Conservation (phyloP, 306 rosid species). For the Cucumis sativus region DNA sequence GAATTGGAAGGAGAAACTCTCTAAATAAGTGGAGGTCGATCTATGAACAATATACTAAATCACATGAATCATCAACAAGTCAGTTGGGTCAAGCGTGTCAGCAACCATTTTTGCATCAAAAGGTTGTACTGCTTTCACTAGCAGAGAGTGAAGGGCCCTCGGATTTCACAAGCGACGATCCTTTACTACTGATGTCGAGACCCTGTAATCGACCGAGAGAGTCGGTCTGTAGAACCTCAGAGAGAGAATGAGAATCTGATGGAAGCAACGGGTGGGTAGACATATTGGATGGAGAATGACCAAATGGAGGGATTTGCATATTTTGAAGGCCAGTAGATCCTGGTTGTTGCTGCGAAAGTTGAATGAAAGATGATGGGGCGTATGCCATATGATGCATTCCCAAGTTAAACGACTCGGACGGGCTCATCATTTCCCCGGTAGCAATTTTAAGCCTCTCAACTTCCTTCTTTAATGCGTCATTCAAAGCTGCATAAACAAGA, state of each 20-base stretch:
- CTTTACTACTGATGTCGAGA: constrained; percentile 74
- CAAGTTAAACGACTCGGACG: constrained; percentile 59
- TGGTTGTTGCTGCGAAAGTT: constrained; percentile 34
- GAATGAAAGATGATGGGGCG: constrained; percentile 48
- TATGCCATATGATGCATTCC: constrained; percentile 77
- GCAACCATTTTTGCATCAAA: constrained; percentile 34
- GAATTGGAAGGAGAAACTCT: constrained; percentile 26
- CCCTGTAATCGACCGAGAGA: constrained; percentile 83
- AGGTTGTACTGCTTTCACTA: constrained; percentile 78
- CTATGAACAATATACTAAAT: constrained; percentile 38
- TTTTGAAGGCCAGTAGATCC: constrained; percentile 49
- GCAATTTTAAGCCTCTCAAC: constrained; percentile 91
- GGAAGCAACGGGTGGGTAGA: constrained; percentile 48
- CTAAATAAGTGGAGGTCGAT: constrained; percentile 47
- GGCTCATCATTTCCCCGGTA: constrained; percentile 75
- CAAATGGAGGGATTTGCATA: constrained; percentile 47
- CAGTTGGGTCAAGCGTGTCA: constrained; percentile 50
- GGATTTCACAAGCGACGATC: constrained; percentile 51
- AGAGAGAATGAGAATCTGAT: constrained; percentile 43
- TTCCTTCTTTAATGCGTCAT: constrained; percentile 88
- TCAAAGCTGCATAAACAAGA: constrained; percentile 46
- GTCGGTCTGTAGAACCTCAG: constrained; percentile 68
- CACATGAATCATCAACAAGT: constrained; percentile 27
- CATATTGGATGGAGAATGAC: constrained; percentile 35
- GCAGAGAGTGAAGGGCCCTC: constrained; percentile 83